Evolutionary conservation across 306 rosid genomes (phyloP).

Genomic region (Cucurbita moschata): DNA sequence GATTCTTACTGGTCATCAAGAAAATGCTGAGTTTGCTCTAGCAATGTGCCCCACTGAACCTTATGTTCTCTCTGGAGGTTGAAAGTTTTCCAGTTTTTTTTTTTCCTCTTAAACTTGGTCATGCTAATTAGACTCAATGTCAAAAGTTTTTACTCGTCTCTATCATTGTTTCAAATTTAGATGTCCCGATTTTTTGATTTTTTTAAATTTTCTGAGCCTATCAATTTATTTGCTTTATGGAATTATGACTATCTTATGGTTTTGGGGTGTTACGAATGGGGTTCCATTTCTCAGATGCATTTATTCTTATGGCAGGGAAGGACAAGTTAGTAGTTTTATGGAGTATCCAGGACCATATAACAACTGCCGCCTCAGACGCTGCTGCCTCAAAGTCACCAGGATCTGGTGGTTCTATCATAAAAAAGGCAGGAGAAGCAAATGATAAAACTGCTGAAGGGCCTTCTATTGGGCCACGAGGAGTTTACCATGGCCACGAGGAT

Average conservation of each 20-base stretch:
- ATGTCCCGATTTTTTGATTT: not conserved
- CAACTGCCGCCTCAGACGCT: conserved; percentile 53
- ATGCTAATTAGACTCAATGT: not conserved
- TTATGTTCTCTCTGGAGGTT: conserved; percentile 96
- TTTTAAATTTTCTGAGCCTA: not conserved
- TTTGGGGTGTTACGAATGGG: not conserved
- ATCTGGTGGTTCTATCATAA: conserved; percentile 67
- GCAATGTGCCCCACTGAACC: conserved; percentile 99
- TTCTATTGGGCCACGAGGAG: conserved; percentile 86
- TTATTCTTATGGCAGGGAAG: conserved; percentile 47
- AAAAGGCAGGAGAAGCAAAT: conserved; percentile 62
- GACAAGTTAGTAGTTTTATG: conserved; percentile 91
- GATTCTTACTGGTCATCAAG: conserved; percentile 96
- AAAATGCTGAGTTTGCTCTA: conserved; percentile 99
- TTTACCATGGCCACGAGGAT: conserved; percentile 82
- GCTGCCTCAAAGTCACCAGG: conserved; percentile 31
- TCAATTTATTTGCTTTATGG: not conserved
- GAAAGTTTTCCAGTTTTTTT: not conserved
- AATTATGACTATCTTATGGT: not conserved
- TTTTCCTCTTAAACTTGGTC: not conserved
- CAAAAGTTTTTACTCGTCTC: not conserved
- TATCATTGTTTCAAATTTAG: not conserved
- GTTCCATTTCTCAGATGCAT: not conserved
- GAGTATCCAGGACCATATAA: conserved; percentile 94
- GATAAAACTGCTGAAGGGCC: conserved; percentile 69